phyloP scores from a whole-genome alignment of 1,284 basidiomycete genomes.

The Serendipita sp. region DNA sequence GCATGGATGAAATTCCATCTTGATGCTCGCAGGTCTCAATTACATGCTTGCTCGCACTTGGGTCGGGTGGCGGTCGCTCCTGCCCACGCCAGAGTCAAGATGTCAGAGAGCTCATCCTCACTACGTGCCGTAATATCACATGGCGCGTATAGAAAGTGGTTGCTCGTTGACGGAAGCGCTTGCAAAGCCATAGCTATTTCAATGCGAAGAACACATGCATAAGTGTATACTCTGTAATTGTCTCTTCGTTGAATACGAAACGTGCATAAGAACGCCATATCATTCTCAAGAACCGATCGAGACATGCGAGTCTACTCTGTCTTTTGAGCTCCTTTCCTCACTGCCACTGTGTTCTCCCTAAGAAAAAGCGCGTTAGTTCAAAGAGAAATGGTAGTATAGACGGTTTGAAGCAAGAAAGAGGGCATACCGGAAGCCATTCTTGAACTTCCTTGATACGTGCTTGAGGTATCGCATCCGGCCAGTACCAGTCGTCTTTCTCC shows the following conservation, averaged over 20 bases:
- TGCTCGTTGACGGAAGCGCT: no score
- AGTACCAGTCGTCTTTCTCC: slow-evolving; percentile 97
- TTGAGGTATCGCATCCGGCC: slow-evolving; percentile 95
- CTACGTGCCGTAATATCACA: no score
- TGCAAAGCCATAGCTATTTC: no score
- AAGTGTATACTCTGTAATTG: no score
- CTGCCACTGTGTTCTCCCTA: slow-evolving; percentile 63
- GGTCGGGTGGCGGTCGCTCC: no score
- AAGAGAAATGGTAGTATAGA: neutral
- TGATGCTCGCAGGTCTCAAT: neutral
- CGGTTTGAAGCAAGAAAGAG: neutral
- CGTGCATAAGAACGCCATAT: neutral
- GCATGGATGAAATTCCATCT: neutral
- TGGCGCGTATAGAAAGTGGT: no score
- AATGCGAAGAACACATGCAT: no score
- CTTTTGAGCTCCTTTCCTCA: slow-evolving; percentile 29
- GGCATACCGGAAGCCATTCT: slow-evolving; percentile 86
- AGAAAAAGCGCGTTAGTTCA: slow-evolving; percentile 11
- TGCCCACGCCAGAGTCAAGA: no score
- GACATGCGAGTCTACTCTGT: neutral
- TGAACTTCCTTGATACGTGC: slow-evolving; percentile 82
- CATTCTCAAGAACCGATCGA: neutral
- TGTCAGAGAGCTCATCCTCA: no score
- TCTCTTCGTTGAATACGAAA: no score
- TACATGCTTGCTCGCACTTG: no score